Percentiles rank a stretch among this genome's conserved stretches.
phyloP scores from a whole-genome alignment of 2,329 filamentous ascomycete genomes.

The Cryphonectria nitschkei region DNA sequence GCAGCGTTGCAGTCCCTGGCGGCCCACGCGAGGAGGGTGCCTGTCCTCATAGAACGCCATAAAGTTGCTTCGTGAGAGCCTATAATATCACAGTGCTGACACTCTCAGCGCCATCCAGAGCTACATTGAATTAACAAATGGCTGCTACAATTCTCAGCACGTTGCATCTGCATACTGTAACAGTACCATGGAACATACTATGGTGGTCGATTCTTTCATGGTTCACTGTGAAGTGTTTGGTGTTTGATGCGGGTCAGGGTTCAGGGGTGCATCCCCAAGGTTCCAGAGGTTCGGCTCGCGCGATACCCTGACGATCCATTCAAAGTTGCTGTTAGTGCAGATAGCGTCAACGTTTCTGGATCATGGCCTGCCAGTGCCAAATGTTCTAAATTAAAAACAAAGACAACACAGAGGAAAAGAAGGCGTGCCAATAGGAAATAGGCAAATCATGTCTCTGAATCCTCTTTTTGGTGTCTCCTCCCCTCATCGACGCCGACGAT shows the following conservation, averaged over 20 bases:
- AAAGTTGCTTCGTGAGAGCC: too few relatives aligned
- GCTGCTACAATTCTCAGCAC: not conserved
- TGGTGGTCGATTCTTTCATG: too few relatives aligned
- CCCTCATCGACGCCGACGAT: not conserved
- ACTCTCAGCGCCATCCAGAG: not conserved
- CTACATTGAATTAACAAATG: not conserved
- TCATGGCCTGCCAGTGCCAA: not conserved
- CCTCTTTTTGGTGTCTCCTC: not conserved
- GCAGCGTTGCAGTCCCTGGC: not conserved
- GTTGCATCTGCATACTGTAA: too few relatives aligned
- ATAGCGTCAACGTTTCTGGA: conserved; percentile 1
- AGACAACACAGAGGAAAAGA: not conserved
- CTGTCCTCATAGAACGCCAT: too few relatives aligned
- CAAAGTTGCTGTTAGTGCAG: not conserved
- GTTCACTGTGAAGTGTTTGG: not conserved
- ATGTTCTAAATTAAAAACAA: not conserved
- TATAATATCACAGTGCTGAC: not conserved
- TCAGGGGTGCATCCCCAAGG: not conserved
- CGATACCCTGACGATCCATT: not conserved
- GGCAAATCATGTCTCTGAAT: not conserved
- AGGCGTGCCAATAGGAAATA: not conserved
- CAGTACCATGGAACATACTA: too few relatives aligned
- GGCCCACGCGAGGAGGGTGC: not conserved
- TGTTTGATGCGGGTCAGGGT: not conserved
- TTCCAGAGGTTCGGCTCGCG: conserved; percentile 1